These are phyloP conservation scores for Liriodendron chinense DNA, from an alignment of 164 flowering plant genomes.

Conservation along the genomic window DNA sequence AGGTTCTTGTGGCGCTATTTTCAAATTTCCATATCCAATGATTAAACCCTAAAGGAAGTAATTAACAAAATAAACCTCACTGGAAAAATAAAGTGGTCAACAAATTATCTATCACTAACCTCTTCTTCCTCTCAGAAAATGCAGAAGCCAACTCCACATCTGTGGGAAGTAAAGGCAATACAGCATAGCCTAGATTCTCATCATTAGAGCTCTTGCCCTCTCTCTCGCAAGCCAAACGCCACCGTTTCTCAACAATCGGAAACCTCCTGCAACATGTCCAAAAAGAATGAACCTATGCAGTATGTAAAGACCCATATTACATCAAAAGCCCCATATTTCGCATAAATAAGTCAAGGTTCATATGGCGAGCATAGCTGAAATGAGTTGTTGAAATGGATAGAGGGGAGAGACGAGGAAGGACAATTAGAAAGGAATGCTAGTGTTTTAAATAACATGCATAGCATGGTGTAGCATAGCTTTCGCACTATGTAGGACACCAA, in stretches of 20 bases:
- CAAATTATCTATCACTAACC: slow-evolving; percentile 31
- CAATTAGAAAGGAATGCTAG: no score
- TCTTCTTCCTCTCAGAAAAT: slow-evolving; percentile 58
- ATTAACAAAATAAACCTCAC: not conserved
- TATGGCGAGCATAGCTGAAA: no score
- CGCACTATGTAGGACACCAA: no score
- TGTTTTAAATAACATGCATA: no score
- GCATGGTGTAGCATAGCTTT: no score
- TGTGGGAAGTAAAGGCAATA: slow-evolving; percentile 49
- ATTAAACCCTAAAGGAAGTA: not conserved
- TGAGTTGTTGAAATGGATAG: no score
- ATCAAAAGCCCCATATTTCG: no score
- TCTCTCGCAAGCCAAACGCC: slow-evolving; percentile 68
- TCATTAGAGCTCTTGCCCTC: slow-evolving; percentile 29
- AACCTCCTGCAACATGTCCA: slow-evolving; percentile 57
- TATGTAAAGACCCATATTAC: no score
- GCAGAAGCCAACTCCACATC: slow-evolving; percentile 69
- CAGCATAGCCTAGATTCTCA: slow-evolving; percentile 18
- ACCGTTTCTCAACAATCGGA: slow-evolving; percentile 82
- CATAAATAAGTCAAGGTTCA: no score
- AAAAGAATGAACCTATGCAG: not conserved
- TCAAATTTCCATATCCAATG: not conserved
- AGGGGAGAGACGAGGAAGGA: no score
- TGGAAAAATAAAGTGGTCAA: not conserved
- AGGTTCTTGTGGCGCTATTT: no score